Percentiles rank a stretch among this genome's conserved stretches.
Evolutionary conservation across 2,329 filamentous ascomycete genomes (phyloP).

Genomic region (Chaetomium sp.): DNA sequence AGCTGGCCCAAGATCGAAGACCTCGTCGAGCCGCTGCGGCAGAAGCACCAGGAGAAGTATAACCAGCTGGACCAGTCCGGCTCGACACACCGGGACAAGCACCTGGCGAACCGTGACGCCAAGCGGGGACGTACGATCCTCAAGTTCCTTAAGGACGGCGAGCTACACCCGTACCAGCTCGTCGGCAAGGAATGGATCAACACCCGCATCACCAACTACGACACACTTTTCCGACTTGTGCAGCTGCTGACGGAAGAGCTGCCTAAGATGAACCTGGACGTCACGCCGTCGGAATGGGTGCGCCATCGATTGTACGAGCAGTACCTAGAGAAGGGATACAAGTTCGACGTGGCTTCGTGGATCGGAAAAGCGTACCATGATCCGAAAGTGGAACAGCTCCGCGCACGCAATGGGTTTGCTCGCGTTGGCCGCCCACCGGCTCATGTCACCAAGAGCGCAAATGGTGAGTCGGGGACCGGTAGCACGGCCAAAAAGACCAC

Average conservation of each 20-base stretch:
- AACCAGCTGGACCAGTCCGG: slow-evolving; percentile 30
- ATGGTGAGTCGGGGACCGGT: neutral
- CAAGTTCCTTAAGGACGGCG: slow-evolving; percentile 43
- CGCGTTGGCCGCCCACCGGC: slow-evolving; percentile 52
- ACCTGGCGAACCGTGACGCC: slow-evolving; percentile 49
- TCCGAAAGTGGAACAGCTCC: slow-evolving; percentile 42
- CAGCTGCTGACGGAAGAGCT: slow-evolving; percentile 46
- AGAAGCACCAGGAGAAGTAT: slow-evolving; percentile 44
- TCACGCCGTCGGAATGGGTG: slow-evolving; percentile 50
- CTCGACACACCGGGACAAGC: slow-evolving; percentile 39
- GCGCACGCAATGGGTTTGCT: slow-evolving; percentile 48
- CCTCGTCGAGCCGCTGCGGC: slow-evolving; percentile 38
- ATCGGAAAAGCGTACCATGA: slow-evolving; percentile 53
- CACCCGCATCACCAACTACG: slow-evolving; percentile 41
- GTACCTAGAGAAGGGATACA: slow-evolving; percentile 35
- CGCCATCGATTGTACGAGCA: slow-evolving; percentile 51
- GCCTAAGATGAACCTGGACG: slow-evolving; percentile 45
- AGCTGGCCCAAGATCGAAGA: slow-evolving; percentile 43
- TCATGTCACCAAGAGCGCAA: slow-evolving; percentile 31
- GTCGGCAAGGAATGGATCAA: slow-evolving; percentile 46
- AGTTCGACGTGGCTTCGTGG: slow-evolving; percentile 47
- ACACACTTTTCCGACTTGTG: slow-evolving; percentile 50
- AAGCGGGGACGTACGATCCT: slow-evolving; percentile 49
- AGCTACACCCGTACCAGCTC: slow-evolving; percentile 52
- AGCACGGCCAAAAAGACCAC: slow-evolving; percentile 16